These are phyloP conservation scores for Turnera subulata DNA, from an alignment of 345 rosid genomes.

Conservation along the genomic window DNA sequence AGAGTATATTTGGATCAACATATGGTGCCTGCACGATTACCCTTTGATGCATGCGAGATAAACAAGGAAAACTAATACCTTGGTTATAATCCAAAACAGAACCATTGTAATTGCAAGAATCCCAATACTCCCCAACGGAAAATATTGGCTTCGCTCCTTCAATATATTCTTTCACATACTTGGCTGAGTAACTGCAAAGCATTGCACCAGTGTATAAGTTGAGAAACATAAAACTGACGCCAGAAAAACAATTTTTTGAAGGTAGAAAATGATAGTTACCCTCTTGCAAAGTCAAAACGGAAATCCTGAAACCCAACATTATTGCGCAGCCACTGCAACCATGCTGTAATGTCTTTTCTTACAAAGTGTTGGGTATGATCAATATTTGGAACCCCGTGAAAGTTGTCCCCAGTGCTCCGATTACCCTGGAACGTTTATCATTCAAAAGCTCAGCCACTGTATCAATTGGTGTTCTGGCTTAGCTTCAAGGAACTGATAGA, in stretches of 20 bases:
- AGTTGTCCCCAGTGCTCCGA: constrained; percentile 87
- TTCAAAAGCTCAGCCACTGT: background rate
- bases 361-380: constrained; percentile 87
- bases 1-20: background rate
- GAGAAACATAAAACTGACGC: background rate
- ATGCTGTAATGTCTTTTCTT: constrained; percentile 66
- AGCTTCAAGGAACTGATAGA: background rate
- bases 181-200: constrained; percentile 61
- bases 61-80: constrained; percentile 40
- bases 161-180: constrained; percentile 77
- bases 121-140: constrained; percentile 94
- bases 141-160: constrained; percentile 78
- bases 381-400: constrained; percentile 87
- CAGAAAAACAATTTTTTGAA: background rate
- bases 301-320: constrained; percentile 78
- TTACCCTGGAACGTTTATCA: constrained; percentile 51
- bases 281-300: constrained; percentile 88
- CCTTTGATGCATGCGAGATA: background rate
- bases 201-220: constrained; percentile 5
- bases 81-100: constrained; percentile 67
- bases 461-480: background rate
- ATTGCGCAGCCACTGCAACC: constrained; percentile 73
- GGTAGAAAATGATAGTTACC: constrained; percentile 37
- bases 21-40: background rate
- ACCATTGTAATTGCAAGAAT: constrained; percentile 72